Percentiles rank a stretch among this genome's conserved stretches.
Evolutionary conservation across 139 green algal species (phyloP).

Genomic region (Pleodorina starrii): DNA sequence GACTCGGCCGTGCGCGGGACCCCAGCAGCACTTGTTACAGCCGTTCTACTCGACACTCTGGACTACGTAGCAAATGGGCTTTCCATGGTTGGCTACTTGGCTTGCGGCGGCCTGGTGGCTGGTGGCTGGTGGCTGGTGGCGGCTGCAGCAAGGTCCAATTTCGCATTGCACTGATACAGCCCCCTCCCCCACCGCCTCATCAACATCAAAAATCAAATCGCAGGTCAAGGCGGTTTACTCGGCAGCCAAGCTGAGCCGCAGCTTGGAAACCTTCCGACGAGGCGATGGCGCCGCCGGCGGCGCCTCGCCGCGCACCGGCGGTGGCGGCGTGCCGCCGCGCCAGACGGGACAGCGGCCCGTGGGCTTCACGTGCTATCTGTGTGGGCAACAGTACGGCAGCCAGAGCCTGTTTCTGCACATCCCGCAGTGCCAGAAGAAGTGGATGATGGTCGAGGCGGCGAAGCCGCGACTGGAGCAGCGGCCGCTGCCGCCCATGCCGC

Average conservation of each 20-base stretch:
- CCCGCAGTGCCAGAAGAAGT: constrained; percentile 67
- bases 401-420: constrained; percentile 61
- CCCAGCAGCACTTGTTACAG: too few species aligned
- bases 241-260: constrained; percentile 13
- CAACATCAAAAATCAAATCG: too few species aligned
- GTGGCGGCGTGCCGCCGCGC: not conserved
- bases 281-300: not conserved
- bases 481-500: constrained; percentile 55
- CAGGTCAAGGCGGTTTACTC: constrained; percentile 41
- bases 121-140: too few species aligned
- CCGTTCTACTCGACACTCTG: too few species aligned
- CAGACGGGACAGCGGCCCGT: constrained; percentile 29
- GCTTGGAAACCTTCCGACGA: not conserved
- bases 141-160: too few species aligned
- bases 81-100: too few species aligned
- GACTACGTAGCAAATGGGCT: too few species aligned
- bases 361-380: constrained; percentile 59
- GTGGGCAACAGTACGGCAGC: constrained; percentile 58
- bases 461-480: constrained; percentile 59
- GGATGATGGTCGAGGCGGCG: constrained; percentile 53
- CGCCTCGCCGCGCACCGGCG: not conserved
- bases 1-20: too few species aligned
- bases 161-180: too few species aligned
- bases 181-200: too few species aligned
- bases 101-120: too few species aligned